phyloP scores from a whole-genome alignment of 305 asterid genomes.

The Solanum aculeatissimum region DNA sequence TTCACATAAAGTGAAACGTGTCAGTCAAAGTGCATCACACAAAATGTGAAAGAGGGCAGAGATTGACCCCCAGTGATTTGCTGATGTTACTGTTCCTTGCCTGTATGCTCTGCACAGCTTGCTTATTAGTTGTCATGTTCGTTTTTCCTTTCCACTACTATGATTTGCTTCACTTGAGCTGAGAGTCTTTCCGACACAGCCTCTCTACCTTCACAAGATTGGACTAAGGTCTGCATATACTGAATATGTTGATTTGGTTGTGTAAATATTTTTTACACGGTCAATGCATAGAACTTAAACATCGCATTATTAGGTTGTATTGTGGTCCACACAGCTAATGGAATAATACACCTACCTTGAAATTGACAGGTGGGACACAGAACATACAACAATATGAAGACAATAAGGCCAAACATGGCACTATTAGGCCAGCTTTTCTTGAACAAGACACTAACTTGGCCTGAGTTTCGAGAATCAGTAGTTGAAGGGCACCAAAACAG shows the following conservation, averaged over 20 bases:
- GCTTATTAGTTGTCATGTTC: not conserved
- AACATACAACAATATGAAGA: constrained; percentile 66
- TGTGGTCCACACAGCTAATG: not conserved
- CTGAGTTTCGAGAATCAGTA: constrained; percentile 56
- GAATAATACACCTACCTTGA: not conserved
- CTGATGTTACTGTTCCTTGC: not conserved
- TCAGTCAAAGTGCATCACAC: not conserved
- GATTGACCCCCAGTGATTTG: not conserved
- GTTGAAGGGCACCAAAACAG: constrained; percentile 64
- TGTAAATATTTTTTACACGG: not conserved
- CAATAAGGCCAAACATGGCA: constrained; percentile 89
- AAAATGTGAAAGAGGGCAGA: not conserved
- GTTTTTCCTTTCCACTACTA: not conserved
- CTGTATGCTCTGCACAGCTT: not conserved
- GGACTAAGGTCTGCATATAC: not conserved
- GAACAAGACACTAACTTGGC: constrained; percentile 71
- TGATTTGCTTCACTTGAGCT: too few relatives aligned
- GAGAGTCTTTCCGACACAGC: too few relatives aligned
- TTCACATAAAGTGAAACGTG: not conserved
- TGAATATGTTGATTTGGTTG: not conserved
- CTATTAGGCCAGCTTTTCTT: constrained; percentile 74
- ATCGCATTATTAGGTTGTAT: not conserved
- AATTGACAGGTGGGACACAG: constrained; percentile 77
- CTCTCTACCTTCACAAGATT: not conserved
- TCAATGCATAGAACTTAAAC: not conserved